Evolutionary conservation across 2,329 filamentous ascomycete species (phyloP).

Genomic region (Epichloe amarillans): DNA sequence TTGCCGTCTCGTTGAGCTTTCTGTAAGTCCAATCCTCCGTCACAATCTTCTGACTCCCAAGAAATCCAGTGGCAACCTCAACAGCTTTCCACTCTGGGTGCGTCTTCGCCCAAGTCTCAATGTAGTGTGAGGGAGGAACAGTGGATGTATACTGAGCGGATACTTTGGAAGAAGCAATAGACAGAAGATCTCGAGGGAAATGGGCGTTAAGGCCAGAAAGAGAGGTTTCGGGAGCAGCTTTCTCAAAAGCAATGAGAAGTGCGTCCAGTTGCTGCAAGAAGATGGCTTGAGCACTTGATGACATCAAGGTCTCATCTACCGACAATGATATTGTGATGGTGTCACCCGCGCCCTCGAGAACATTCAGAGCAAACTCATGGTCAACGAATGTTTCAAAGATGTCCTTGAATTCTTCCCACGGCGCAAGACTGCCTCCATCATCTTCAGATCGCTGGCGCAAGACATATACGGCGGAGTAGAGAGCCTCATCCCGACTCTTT

Average conservation of each 20-base stretch:
- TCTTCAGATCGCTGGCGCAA: slow-evolving; percentile 9
- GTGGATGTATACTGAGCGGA: background rate
- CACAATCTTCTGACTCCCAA: slow-evolving; percentile 14
- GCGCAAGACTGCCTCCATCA: background rate
- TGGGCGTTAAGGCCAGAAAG: background rate
- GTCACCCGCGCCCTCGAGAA: slow-evolving; percentile 13
- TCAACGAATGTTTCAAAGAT: slow-evolving; percentile 21
- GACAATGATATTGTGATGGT: background rate
- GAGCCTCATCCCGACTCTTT: slow-evolving; percentile 8
- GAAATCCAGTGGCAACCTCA: slow-evolving; percentile 27
- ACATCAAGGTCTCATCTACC: background rate
- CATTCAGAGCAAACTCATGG: slow-evolving; percentile 26
- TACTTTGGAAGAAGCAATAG: background rate
- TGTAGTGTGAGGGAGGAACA: background rate
- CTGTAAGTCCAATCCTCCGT: slow-evolving; percentile 4
- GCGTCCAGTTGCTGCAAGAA: background rate
- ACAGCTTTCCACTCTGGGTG: slow-evolving; percentile 40
- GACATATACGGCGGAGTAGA: slow-evolving; percentile 14
- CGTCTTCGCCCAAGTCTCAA: slow-evolving; percentile 5
- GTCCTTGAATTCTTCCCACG: background rate
- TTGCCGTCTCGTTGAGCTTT: background rate
- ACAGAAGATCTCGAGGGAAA: background rate
- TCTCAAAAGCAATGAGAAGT: background rate
- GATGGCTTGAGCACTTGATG: background rate
- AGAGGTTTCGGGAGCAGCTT: background rate